Evolutionary conservation across 495 filamentous ascomycete genomes (phyloP), one percentile per base, ranked within the genome.

Genomic region (Opeltia flavorubescens): DNA sequence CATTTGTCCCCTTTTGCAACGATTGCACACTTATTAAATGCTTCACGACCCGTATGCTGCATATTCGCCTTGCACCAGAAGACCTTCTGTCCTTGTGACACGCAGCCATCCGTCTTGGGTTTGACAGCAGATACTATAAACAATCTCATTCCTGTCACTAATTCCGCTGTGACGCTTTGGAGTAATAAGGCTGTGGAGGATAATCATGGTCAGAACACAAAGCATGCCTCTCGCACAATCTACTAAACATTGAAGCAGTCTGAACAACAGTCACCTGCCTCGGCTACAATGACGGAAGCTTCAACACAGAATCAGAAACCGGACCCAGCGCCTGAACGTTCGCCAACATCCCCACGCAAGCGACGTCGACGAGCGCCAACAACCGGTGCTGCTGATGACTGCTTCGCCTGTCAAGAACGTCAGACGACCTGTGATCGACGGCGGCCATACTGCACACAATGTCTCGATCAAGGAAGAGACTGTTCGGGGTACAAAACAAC

Each of bases 401-500:
- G 91, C 73, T 95, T 95, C 57, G 81, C 89, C 27, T 98, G 91
- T 67, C 71, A 79, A 53, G 89, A 86, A 59, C 76, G 80, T 53
- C 79, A 80, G 43, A 72, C 77, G 44, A 83, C 84, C 61, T 98
- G 91, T 67, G 91, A 98, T 65, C 79, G 91, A 43, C 78, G 86
- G 59, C 76, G 91, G 52, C 91, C 91, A 12, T 98, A 95, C 62
- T 98, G 91, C 62, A 87, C 86, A 38, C 89, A 86, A 61, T 98
- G 91, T 64, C 74, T 98, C 42, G 88, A 95, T 46, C 68, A 81
- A 49, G 85, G 87, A 47, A 89, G 86, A 59, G 87, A 94, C 61
- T 98, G 91, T 68, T 87, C 85, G 35, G 91, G 91, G 50, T 98
- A 98, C 70, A 91, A 93, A 66, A 96, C 91, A 18, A 86, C 88